Evolutionary conservation across 2,329 filamentous ascomycete species (phyloP), one percentile per base, ranked within the genome.

Genomic region (Pseudopyricularia javanii): DNA sequence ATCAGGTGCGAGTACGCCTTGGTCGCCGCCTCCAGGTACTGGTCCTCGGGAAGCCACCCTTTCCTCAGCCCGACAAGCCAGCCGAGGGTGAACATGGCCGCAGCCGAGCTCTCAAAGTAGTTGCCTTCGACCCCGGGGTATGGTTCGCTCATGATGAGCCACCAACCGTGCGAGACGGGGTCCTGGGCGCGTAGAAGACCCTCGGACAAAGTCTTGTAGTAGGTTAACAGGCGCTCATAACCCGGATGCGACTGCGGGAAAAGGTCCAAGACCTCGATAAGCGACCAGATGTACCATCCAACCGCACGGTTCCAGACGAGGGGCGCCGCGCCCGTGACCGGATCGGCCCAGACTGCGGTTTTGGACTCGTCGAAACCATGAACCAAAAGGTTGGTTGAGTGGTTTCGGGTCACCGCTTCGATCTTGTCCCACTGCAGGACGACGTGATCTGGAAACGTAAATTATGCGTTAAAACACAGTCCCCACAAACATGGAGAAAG

Each of bases 31-130:
- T 70, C 74, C 1, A 37, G 33, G 14, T 30, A 50, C 12, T 50
- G 28, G 11, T 50, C 35, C 49, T 50, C 49, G 20, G 49, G 24
- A 12, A 50, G 33, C 33, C 33, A 50, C 5, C 49, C 49, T 11
- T 30, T 26, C 49, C 33, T 50, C 20, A 50, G 33, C 3, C 49
- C 49, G 1, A 30, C 49, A 14, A 80, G 61, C 55, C 79, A 63
- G 1, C 74, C 71, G 52, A 76, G 79, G 0, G 71, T 68, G 58
- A 80, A 82, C 73, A 83, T 78, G 4, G 76, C 78, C 2, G 75
- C 75, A 8, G 72, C 79, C 33, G 76, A 79, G 34, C 75, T 77
- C 65, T 83, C 77, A 48, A 83, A 74, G 62, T 78, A 83, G 62
- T 84, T 83, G 3, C 76, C 76, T 48, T 70, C 56, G 40, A 63